Percentiles rank a stretch among this genome's conserved stretches.
phyloP scores from a whole-genome alignment of 805 yeast species.

The Candida wancherniae region DNA sequence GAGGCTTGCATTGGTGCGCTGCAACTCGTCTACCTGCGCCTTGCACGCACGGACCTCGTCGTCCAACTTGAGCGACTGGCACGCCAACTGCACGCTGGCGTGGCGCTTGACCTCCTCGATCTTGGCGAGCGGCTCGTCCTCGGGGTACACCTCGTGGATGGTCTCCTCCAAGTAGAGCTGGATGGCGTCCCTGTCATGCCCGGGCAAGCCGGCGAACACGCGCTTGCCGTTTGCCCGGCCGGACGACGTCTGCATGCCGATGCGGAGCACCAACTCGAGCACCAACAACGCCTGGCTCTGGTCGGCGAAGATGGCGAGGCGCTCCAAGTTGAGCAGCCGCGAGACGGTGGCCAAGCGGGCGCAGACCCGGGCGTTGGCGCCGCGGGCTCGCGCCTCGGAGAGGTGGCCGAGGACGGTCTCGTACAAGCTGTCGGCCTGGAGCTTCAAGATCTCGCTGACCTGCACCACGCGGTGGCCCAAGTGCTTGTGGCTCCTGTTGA shows the following conservation, averaged over 20 bases:
- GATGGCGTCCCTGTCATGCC: conserved; percentile 10
- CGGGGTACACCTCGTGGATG: conserved; percentile 6
- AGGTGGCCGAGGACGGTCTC: conserved; percentile 8
- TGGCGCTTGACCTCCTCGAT: conserved; percentile 12
- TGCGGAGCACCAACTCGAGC: conserved; percentile 9
- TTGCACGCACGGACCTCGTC: conserved; percentile 9
- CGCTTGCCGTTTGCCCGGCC: conserved; percentile 6
- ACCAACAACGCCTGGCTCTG: conserved; percentile 8
- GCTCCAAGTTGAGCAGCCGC: conserved; percentile 11
- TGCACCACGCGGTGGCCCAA: conserved; percentile 8
- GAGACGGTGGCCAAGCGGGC: conserved; percentile 9
- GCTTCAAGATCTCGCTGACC: conserved; percentile 7
- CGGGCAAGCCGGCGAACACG: conserved; percentile 7
- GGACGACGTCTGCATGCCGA: conserved; percentile 10
- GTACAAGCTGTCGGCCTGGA: conserved; percentile 2
- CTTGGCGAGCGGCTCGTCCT: conserved; percentile 10
- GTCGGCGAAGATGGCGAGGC: conserved; percentile 11
- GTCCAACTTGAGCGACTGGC: conserved; percentile 9
- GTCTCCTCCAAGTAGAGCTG: conserved; percentile 10
- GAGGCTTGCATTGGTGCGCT: conserved; percentile 7
- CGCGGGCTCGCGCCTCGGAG: conserved; percentile 11
- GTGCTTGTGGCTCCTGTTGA: conserved; percentile 4
- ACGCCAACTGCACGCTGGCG: conserved; percentile 11
- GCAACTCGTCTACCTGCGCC: conserved; percentile 7
- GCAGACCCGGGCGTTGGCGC: conserved; percentile 10